Evolutionary conservation across 352 stramenopile genomes (phyloP), one percentile per base, ranked within the genome.

Genomic region (Globisporangium perplexum): DNA sequence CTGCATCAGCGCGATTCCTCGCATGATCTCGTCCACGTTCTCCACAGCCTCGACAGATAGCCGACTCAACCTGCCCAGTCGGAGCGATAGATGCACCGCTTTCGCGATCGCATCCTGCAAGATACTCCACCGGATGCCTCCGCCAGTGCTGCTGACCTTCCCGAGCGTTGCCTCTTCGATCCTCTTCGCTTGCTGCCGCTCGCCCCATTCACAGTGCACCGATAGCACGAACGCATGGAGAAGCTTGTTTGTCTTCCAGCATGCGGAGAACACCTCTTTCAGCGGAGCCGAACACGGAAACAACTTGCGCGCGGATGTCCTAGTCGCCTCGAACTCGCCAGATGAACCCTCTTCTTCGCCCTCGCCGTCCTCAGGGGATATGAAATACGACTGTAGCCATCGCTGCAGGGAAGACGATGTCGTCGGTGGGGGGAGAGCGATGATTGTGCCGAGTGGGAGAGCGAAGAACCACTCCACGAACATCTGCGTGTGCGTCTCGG

Each of bases 391-490:
- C 8, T 84, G 59, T 26, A 93, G 57, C 79, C 79, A 92, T n/a
- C 81, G 77, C 39, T 92, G 79, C 15, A 94, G 69, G 7, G 78
- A 77, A 28, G 81, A 93, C 43, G 78, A 90, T 23, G 74, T 60
- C 15, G 69, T 86, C 42, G 83, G 82, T 5, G 77, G 46, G 43
- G 78, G 74, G 17, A 94, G 68, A 5, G 72, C 58, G 15, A 94
- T 59, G 24, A 94, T 57, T 8, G 60, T 55, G 39, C 69, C 72
- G 1, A 90, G 62, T 41, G 83, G 79, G 20, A 92, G 69, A n/a
- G 73, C 74, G 50, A 88, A 92, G 49, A 77, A 94, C 83, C 83
- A 94, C 62, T 89, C 75, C 48, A 94, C 60, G 63, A 92, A 93
- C 59, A 90, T 47, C 52, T 38, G 47, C 20, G 73, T 77, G 26